These are phyloP conservation scores for Aspergillus bridgeri DNA, from an alignment of 495 filamentous ascomycete genomes.

Conservation along the genomic window DNA sequence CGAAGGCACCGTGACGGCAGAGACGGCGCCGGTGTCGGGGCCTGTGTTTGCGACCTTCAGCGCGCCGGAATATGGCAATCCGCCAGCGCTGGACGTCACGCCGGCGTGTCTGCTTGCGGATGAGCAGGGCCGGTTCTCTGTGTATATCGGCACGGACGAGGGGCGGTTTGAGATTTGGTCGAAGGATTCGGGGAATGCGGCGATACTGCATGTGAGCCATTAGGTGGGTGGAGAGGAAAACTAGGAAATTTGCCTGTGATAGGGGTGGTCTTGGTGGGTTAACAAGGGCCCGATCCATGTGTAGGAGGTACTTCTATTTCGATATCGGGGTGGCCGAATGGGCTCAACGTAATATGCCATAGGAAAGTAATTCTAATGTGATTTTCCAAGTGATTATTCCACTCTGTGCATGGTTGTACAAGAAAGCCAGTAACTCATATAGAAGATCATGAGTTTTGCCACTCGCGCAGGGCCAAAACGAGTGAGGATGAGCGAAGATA, in stretches of 20 bases:
- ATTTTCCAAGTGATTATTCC: neutral
- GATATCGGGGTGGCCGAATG: no score
- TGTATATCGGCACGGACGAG: conserved; percentile 11
- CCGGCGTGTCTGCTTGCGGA: conserved; percentile 7
- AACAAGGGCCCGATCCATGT: no score
- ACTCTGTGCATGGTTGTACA: neutral
- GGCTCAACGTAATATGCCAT: no score
- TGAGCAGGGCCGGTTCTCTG: conserved; percentile 9
- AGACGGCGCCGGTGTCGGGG: conserved; percentile 9
- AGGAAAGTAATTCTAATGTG: neutral
- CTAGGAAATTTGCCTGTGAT: no score
- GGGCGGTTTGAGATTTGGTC: conserved; percentile 15
- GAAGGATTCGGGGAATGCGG: conserved; percentile 16
- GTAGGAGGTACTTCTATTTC: no score
- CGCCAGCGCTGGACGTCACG: conserved; percentile 11
- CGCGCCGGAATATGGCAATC: conserved; percentile 8
- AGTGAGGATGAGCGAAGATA: no score
- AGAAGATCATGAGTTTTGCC: neutral
- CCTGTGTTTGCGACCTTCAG: neutral
- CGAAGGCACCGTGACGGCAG: conserved; percentile 13
- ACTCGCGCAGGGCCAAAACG: no score
- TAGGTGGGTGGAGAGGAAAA: neutral
- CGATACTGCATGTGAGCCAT: conserved; percentile 11
- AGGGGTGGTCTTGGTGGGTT: no score
- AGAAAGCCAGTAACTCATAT: neutral